Base-by-base conservation (phyloP, 352 stramenopile species). In the Aphanomyces stellatus region DNA sequence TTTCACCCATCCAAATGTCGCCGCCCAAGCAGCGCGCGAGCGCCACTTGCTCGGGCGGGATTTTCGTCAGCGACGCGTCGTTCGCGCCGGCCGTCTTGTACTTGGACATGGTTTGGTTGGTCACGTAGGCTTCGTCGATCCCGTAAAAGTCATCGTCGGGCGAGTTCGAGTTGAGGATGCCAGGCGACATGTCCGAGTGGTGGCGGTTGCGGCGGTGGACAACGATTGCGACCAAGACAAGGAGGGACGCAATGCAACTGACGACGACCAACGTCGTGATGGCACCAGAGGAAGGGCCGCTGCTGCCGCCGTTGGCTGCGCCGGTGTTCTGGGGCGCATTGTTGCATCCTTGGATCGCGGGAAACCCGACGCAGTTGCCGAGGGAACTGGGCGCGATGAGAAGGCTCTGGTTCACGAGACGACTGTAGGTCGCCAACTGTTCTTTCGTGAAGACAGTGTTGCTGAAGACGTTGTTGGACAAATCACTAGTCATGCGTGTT, bases 41-140 rank as follows among this genome's bases (percentile, higher is more conserved):
- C n/a, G 31, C 30, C 4, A 63, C 35, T 6, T 63, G 19, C 31
- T 48, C 55, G 8, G 55, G 30, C 4, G 55, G 33, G 33, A 63
- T 42, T 34, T 63, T 63, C 31, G 55, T 63, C 33, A 63, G 25
- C 34, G 55, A 33, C 1, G 55, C 55, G 40, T 63, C 55, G 55
- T 63, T 63, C 24, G 55, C 55, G 19, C 55, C 55, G 6, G 55
- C 55, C 1, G 55, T 63, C 55, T 63, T 63, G 55, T 48, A 63
- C 55, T 63, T 63, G 34, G 55, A 63, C 55, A 63, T 63, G 33
- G 55, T 63, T 63, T 63, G 55, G 30, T 41, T 63, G 6, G 55
- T 63, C 55, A 43, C 55, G 35, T 63, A 63, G 0, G 35, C 55
- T 63, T 63, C 55, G 11, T 63, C 55, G 55, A 63, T 27, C 31